Evolutionary conservation across 2,329 filamentous ascomycete species (phyloP).

Genomic region (Monascus ruber): DNA sequence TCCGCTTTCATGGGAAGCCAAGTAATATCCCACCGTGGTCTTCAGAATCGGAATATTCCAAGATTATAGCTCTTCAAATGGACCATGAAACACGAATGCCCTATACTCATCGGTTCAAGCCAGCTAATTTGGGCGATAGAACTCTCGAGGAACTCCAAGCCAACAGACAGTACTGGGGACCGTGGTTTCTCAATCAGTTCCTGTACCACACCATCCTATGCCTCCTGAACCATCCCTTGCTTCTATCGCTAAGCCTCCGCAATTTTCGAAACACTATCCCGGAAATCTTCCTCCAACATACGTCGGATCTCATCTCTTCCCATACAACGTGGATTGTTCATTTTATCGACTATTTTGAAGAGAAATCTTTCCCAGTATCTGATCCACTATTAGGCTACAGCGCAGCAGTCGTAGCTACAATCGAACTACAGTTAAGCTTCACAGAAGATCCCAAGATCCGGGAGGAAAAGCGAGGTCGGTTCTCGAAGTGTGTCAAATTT

Average conservation of each 20-base stretch:
- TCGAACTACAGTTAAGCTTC: slow-evolving; percentile 44
- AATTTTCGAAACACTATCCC: slow-evolving; percentile 43
- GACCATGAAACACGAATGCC: slow-evolving; percentile 43
- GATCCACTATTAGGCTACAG: slow-evolving; percentile 40
- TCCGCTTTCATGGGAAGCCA: slow-evolving; percentile 34
- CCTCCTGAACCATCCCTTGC: slow-evolving; percentile 43
- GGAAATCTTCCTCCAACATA: slow-evolving; percentile 45
- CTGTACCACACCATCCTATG: slow-evolving; percentile 44
- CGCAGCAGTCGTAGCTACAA: slow-evolving; percentile 42
- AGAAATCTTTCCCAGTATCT: slow-evolving; percentile 35
- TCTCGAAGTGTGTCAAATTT: slow-evolving; percentile 36
- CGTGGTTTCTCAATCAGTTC: slow-evolving; percentile 43
- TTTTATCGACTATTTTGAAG: slow-evolving; percentile 37
- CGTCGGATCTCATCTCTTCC: slow-evolving; percentile 40
- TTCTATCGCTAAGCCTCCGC: slow-evolving; percentile 42
- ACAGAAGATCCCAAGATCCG: slow-evolving; percentile 30
- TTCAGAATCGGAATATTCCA: slow-evolving; percentile 41
- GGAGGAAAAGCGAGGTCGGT: slow-evolving; percentile 33
- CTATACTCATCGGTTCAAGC: slow-evolving; percentile 40
- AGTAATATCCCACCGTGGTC: slow-evolving; percentile 38
- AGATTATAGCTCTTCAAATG: slow-evolving; percentile 40
- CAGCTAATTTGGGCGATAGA: slow-evolving; percentile 36
- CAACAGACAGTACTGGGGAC: slow-evolving; percentile 42
- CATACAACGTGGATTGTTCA: slow-evolving; percentile 45
- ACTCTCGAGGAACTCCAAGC: slow-evolving; percentile 32